phyloP scores from a whole-genome alignment of 2,329 filamentous ascomycete genomes.

The Ascochyta viciae-villosae region DNA sequence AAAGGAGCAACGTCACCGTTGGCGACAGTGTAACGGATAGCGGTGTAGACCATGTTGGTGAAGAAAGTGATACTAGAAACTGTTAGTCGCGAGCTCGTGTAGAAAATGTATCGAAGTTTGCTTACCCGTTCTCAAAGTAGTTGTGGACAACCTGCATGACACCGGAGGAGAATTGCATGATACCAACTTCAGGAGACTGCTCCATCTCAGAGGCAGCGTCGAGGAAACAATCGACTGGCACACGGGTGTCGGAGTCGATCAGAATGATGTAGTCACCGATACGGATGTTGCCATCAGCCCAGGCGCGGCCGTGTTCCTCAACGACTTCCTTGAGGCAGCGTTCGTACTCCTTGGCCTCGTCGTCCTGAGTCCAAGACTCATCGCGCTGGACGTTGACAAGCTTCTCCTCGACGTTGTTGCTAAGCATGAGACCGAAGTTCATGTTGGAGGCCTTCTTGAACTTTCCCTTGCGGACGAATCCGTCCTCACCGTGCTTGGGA shows the following conservation, averaged over 20 bases:
- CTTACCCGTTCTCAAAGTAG: constrained; percentile 70
- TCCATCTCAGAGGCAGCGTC: constrained; percentile 83
- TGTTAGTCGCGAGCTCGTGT: neutral
- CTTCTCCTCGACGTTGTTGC: constrained; percentile 67
- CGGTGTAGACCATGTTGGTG: constrained; percentile 76
- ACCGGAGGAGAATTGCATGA: constrained; percentile 77
- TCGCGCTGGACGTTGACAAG: constrained; percentile 52
- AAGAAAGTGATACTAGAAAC: constrained; percentile 70
- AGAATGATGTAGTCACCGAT: constrained; percentile 81
- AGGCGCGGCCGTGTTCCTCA: constrained; percentile 70
- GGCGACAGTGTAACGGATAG: constrained; percentile 71
- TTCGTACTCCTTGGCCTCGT: constrained; percentile 33
- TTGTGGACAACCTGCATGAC: constrained; percentile 76
- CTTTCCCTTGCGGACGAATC: constrained; percentile 38
- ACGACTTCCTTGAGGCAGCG: constrained; percentile 67
- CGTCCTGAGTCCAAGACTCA: constrained; percentile 42
- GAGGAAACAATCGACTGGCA: constrained; percentile 75
- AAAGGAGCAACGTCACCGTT: constrained; percentile 75
- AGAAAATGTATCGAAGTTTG: neutral
- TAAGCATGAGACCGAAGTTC: constrained; percentile 71
- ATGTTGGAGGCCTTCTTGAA: constrained; percentile 67
- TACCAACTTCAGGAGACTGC: constrained; percentile 75
- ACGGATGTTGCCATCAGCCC: constrained; percentile 84
- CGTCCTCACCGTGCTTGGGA: constrained; percentile 47
- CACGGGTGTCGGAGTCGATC: constrained; percentile 78